A percentile compares a stretch with the other conserved stretches of the same genome.
Conservation (phyloP, 768 basidiomycete genomes). For the Calocera viscosa region DNA sequence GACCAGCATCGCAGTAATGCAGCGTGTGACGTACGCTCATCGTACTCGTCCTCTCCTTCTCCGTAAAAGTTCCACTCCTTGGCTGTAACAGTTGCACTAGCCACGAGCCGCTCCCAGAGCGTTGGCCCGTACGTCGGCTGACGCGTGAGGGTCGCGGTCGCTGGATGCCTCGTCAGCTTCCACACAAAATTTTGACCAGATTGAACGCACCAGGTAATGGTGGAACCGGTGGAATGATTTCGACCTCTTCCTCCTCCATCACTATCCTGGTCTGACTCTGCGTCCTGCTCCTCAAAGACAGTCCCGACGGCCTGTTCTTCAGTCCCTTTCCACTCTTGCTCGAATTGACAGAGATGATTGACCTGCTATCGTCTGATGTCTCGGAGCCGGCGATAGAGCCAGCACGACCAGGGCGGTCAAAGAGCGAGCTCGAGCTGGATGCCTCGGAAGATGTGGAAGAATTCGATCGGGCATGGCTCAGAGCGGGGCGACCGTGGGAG, state of each 20-base stretch:
- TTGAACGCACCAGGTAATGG: background rate
- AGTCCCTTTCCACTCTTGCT: background rate
- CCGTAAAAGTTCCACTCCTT: slow-evolving; percentile 3
- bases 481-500: background rate
- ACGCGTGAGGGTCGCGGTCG: background rate
- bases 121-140: background rate
- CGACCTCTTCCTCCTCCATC: background rate
- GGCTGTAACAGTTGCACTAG: background rate
- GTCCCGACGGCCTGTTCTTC: slow-evolving; percentile 1
- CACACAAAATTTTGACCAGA: background rate
- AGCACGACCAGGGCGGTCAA: background rate
- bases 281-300: background rate
- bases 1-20: background rate
- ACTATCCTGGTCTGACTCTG: background rate
- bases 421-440: background rate
- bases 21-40: background rate
- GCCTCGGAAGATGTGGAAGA: background rate
- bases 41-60: background rate
- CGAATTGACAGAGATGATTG: background rate
- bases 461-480: background rate
- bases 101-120: slow-evolving; percentile 4
- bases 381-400: slow-evolving; percentile 4
- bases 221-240: background rate
- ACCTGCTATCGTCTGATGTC: slow-evolving; percentile 5
- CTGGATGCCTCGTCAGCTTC: background rate